Evolutionary conservation across 2,329 filamentous ascomycete species (phyloP).

Genomic region (Diplodia seriata): DNA sequence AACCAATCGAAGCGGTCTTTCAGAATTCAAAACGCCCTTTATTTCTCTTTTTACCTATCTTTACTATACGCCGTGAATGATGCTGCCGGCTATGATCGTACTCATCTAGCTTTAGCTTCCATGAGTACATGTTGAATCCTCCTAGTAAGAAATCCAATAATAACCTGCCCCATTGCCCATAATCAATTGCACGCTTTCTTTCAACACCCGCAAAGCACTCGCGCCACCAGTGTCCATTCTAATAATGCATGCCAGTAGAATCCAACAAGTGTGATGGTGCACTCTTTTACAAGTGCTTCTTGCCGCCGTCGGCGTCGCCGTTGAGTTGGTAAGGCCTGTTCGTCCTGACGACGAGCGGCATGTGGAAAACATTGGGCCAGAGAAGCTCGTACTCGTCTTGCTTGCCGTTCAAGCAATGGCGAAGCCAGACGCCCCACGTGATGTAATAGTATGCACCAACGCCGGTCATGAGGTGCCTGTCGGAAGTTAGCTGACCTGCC

Average conservation of each 20-base stretch:
- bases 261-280: not conserved
- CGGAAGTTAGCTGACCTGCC: conserved; percentile 5
- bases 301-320: conserved; percentile 9
- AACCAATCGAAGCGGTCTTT: too few species aligned
- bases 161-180: not conserved
- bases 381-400: conserved; percentile 74
- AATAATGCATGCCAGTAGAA: conserved; percentile 13
- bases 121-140: not conserved
- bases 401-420: conserved; percentile 74
- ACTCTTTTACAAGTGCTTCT: conserved; percentile 19
- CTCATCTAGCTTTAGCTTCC: not conserved
- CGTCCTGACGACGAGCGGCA: conserved; percentile 57
- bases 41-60: conserved; percentile 3
- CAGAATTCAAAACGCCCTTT: not conserved
- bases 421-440: conserved; percentile 81
- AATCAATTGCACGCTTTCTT: too few species aligned
- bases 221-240: not conserved
- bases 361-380: conserved; percentile 70
- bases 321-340: conserved; percentile 12
- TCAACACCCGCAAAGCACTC: not conserved
- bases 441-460: conserved; percentile 85
- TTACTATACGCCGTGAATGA: not conserved
- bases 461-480: conserved; percentile 80
- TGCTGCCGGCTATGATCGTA: not conserved
- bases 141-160: not conserved